phyloP scores from a whole-genome alignment of 2,329 filamentous ascomycete genomes.

The Claviceps quebecensis region DNA sequence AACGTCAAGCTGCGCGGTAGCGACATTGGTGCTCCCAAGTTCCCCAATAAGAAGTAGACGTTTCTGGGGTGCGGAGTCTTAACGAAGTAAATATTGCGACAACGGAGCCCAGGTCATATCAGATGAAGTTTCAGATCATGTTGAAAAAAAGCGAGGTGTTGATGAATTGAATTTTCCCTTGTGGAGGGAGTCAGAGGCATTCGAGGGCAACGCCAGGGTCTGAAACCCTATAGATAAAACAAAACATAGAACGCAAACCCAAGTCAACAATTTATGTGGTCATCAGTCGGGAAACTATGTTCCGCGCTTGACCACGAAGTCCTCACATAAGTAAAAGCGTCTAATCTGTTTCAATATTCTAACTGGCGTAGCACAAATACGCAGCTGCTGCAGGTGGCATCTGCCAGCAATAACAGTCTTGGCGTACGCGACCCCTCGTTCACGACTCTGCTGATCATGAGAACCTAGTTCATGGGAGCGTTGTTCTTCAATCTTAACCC shows the following conservation, averaged over 20 bases:
- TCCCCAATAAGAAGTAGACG: constrained; percentile 52
- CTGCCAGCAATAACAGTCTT: not conserved
- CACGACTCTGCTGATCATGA: not conserved
- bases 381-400: not conserved
- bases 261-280: not conserved
- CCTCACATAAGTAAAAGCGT: not conserved
- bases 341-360: not conserved
- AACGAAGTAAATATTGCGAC: not conserved
- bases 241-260: constrained; percentile 5
- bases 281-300: constrained; percentile 2
- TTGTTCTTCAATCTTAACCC: not conserved
- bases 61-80: not conserved
- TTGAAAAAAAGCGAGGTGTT: constrained; percentile 2
- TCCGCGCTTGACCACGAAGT: not conserved
- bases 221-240: constrained; percentile 6
- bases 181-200: too few relatives aligned
- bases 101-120: not conserved
- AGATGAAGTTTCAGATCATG: not conserved
- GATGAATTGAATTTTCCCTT: not conserved
- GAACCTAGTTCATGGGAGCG: not conserved
- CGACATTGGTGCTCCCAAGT: constrained; percentile 75
- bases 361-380: not conserved
- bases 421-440: not conserved
- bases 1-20: constrained; percentile 76
- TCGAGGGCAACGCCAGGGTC: not conserved